These are phyloP conservation scores for Calophaca sinica DNA, from an alignment of 306 rosid species.

Conservation along the genomic window DNA sequence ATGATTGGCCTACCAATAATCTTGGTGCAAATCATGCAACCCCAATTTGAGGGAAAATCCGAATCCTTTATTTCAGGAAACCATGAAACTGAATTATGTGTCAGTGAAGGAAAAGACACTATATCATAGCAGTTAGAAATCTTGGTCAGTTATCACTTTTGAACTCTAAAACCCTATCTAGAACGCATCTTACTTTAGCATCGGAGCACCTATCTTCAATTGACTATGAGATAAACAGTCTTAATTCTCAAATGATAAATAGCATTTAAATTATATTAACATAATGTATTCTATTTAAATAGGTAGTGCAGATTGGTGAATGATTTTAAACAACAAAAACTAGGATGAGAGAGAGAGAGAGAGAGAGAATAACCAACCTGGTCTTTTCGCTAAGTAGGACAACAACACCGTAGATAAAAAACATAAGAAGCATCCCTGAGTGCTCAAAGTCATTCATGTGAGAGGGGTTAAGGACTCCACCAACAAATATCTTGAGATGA, in stretches of 20 bases:
- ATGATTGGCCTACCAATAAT: neutral
- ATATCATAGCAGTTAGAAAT: neutral
- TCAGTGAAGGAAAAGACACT: neutral
- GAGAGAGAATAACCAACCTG: conserved; percentile 59
- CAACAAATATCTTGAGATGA: conserved; percentile 77
- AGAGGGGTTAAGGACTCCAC: conserved; percentile 78
- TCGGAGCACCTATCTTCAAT: neutral
- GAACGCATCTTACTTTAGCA: neutral
- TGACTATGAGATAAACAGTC: conserved; percentile 2
- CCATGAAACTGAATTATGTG: neutral
- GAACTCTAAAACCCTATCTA: neutral
- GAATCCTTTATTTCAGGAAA: neutral
- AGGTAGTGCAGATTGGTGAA: neutral
- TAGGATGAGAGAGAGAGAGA: conserved; percentile 3
- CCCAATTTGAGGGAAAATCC: neutral
- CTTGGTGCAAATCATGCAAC: neutral
- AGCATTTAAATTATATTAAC: neutral
- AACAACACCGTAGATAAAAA: conserved; percentile 78
- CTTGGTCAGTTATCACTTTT: neutral
- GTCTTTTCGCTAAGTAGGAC: conserved; percentile 72
- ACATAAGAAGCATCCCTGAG: conserved; percentile 97
- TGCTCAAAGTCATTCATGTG: conserved; percentile 98
- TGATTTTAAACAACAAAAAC: conserved; percentile 19
- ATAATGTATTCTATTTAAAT: neutral
- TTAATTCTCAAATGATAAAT: conserved; percentile 10